Evolutionary conservation across 2,329 filamentous ascomycete species (phyloP).

Genomic region (Tolypocladium endophyticum): DNA sequence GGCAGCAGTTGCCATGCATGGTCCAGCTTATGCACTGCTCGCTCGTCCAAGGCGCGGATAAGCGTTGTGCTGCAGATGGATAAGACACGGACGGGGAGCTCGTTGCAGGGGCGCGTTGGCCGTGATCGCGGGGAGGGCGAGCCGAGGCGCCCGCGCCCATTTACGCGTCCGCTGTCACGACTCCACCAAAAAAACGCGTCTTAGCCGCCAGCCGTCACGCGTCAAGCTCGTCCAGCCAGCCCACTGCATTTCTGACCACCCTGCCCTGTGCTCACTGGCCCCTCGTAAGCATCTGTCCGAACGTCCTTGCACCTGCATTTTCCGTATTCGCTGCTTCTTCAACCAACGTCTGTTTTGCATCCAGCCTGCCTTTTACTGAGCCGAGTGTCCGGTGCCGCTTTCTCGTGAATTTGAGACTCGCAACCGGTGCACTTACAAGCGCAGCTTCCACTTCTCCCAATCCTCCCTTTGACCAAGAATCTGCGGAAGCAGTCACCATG

Average conservation of each 20-base stretch:
- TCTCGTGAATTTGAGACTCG: background rate
- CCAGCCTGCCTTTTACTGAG: background rate
- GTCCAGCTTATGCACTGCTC: background rate
- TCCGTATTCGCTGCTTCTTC: background rate
- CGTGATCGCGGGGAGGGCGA: background rate
- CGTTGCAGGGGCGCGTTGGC: background rate
- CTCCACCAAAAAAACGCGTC: background rate
- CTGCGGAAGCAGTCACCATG: slow-evolving; percentile 1
- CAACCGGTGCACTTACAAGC: background rate
- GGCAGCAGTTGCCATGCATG: background rate
- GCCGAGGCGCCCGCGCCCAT: background rate
- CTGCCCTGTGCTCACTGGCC: background rate
- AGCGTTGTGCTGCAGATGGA: background rate
- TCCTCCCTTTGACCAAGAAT: background rate
- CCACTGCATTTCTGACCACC: background rate
- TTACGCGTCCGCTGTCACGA: background rate
- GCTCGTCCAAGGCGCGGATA: background rate
- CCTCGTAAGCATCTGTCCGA: background rate
- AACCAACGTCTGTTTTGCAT: background rate
- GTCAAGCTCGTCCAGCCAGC: background rate
- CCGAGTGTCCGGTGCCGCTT: background rate
- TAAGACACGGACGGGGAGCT: background rate
- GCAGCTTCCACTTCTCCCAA: background rate
- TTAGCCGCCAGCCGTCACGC: background rate
- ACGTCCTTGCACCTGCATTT: background rate